These are phyloP conservation scores for Diaporthe australafricana DNA, from an alignment of 2,329 filamentous ascomycete species.

Conservation along the genomic window DNA sequence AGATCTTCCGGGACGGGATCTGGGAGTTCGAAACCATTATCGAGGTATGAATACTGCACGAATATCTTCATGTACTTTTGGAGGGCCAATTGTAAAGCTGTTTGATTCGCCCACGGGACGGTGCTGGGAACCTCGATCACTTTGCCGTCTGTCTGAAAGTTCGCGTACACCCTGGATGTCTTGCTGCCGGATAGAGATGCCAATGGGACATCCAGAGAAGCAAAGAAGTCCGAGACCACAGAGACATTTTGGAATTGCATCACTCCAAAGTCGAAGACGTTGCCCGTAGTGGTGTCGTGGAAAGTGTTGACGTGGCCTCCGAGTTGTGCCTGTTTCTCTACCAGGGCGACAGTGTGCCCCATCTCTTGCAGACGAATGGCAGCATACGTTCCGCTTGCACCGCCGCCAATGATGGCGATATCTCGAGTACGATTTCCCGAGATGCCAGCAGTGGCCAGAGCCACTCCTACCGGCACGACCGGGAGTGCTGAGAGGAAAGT, in stretches of 20 bases:
- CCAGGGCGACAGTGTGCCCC: constrained; percentile 37
- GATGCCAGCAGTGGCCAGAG: no score
- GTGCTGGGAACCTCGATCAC: neutral
- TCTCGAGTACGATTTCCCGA: constrained; percentile 1
- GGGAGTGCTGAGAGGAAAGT: no score
- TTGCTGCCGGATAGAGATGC: constrained; percentile 50
- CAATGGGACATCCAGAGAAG: neutral
- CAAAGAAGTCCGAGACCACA: constrained; percentile 44
- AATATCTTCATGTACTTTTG: neutral
- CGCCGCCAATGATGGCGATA: constrained; percentile 40
- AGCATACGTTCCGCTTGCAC: constrained; percentile 38
- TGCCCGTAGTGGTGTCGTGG: constrained; percentile 48
- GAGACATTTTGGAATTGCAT: constrained; percentile 48
- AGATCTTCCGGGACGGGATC: constrained; percentile 11
- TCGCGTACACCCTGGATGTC: constrained; percentile 29
- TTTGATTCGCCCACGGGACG: neutral
- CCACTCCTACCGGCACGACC: no score
- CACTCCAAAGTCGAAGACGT: constrained; percentile 48
- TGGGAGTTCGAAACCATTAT: neutral
- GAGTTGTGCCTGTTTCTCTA: constrained; percentile 33
- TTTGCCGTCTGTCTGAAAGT: neutral
- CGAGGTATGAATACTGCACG: neutral
- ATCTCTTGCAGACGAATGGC: constrained; percentile 36
- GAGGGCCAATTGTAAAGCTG: neutral
- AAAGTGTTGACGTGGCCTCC: constrained; percentile 59